Evolutionary conservation across 208 protist genomes (phyloP), one percentile per base, ranked within the genome.

Genomic region (Leishmania lainsoni): DNA sequence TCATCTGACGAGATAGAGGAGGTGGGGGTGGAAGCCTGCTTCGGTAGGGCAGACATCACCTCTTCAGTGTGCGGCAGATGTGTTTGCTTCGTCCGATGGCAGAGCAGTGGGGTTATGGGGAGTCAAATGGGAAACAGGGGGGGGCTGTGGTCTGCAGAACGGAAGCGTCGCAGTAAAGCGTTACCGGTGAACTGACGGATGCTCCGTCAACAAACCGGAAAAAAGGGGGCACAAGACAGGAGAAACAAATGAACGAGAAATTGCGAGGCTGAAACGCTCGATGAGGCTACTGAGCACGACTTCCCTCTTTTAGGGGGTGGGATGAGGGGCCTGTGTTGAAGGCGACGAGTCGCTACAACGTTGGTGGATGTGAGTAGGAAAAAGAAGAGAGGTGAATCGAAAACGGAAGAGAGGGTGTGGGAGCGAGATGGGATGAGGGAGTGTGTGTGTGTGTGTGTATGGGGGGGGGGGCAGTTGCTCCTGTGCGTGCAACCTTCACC

Each of bases 1-100:
- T 98, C 95, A 22, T 91, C 89, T 26, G 86, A 85, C n/a, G 80
- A 87, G 49, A 97, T 73, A 3, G 80, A 71, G 1, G 80, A 20
- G 29, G 61, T 76, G 20, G 81, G 49, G 20, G 81, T 78, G 32
- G 78, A 35, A 8, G 73, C 12, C 56, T 75, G 71, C 45, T 54
- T 75, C 49, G 29, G 49, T 75, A 32, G 39, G 48, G 71, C 48
- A 3, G 71, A 48, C 51, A 59, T 61, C 49, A 1, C 39, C 49
- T 48, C 42, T 20, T 29, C 5, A 35, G 14, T 45, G 29, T 42
- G 65, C 14, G 5, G 3, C n/a, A 45, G 39, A 49, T 70, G 12
- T 20, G 10, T 26, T 48, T 22, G 9, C 12, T 48, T 4, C 10
- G 22, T 1, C 22, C 42, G 39, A 17, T 16, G 12, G 8, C 22